Percentiles rank a stretch among this genome's conserved stretches.
These are phyloP conservation scores for Teunomyces aglyptinius DNA, from an alignment of 805 yeast species.

Conservation along the genomic window DNA sequence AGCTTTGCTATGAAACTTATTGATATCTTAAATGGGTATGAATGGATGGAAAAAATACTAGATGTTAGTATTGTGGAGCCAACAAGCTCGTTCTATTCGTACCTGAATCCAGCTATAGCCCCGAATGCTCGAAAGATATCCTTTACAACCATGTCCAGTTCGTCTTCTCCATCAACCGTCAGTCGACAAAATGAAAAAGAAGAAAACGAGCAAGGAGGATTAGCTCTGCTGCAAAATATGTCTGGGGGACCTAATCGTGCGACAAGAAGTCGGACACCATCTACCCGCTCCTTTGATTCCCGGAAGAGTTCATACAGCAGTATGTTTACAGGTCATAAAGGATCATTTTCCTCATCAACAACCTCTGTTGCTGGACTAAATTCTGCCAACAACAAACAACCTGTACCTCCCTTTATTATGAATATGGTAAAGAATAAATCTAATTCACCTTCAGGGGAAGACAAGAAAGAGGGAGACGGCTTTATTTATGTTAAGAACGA, in stretches of 20 bases:
- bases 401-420: conserved; percentile 27
- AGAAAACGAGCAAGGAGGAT: too few relatives aligned
- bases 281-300: conserved; percentile 14
- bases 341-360: conserved; percentile 10
- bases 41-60: conserved; percentile 20
- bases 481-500: conserved; percentile 19
- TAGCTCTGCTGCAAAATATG: background rate
- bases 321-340: conserved; percentile 6
- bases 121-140: conserved; percentile 1
- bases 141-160: conserved; percentile 4
- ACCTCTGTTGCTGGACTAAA: conserved; percentile 1
- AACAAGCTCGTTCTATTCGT: background rate
- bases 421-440: conserved; percentile 18
- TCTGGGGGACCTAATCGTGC: conserved; percentile 1
- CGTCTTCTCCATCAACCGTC: background rate
- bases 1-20: conserved; percentile 8
- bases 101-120: background rate
- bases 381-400: conserved; percentile 9
- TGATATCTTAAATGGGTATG: conserved; percentile 22
- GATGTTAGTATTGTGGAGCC: conserved; percentile 13
- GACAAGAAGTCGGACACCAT: conserved; percentile 13
- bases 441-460: conserved; percentile 4
- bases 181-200: background rate
- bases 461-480: conserved; percentile 8
- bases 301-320: conserved; percentile 11